Percentiles rank a stretch among this genome's conserved stretches.
These are phyloP conservation scores for Clarireedia homoeocarpa DNA, from an alignment of 2,329 filamentous ascomycete genomes.

Conservation along the genomic window DNA sequence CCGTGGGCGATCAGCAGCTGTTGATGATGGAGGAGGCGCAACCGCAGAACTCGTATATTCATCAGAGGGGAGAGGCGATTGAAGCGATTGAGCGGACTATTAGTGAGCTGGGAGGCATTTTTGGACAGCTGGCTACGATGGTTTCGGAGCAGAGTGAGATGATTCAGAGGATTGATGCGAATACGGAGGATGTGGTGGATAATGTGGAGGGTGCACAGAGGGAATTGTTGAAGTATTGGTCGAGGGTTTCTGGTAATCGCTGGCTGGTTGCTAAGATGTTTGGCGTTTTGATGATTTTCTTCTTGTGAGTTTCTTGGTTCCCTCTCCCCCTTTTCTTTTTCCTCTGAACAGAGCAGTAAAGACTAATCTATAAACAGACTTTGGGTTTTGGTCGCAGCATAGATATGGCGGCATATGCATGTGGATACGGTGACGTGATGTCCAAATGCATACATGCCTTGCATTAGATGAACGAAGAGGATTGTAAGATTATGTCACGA, in stretches of 20 bases:
- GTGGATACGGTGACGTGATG: background rate
- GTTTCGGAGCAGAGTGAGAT: constrained; percentile 96
- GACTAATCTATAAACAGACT: constrained; percentile 14
- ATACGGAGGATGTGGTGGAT: constrained; percentile 95
- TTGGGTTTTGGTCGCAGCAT: constrained; percentile 23
- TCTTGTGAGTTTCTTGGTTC: constrained; percentile 43
- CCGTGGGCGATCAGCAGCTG: constrained; percentile 77
- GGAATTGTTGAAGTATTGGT: constrained; percentile 96
- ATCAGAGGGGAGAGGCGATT: constrained; percentile 89
- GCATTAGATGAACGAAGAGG: background rate
- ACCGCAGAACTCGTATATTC: constrained; percentile 79
- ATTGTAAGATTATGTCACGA: background rate
- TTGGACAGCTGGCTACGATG: constrained; percentile 92
- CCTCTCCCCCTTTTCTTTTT: background rate
- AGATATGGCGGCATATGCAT: background rate
- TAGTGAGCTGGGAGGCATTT: constrained; percentile 82
- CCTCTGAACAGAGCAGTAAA: no score
- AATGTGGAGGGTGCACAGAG: constrained; percentile 96
- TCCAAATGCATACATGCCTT: background rate
- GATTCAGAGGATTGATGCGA: constrained; percentile 94
- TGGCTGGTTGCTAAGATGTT: constrained; percentile 90
- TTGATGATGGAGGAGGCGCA: constrained; percentile 91
- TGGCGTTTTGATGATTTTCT: constrained; percentile 92
- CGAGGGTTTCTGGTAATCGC: constrained; percentile 83
- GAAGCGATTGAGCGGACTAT: constrained; percentile 97